A percentile compares a stretch with the other conserved stretches of the same genome.
Evolutionary conservation across 345 rosid genomes (phyloP).

Genomic region (Hirschfeldia incana): DNA sequence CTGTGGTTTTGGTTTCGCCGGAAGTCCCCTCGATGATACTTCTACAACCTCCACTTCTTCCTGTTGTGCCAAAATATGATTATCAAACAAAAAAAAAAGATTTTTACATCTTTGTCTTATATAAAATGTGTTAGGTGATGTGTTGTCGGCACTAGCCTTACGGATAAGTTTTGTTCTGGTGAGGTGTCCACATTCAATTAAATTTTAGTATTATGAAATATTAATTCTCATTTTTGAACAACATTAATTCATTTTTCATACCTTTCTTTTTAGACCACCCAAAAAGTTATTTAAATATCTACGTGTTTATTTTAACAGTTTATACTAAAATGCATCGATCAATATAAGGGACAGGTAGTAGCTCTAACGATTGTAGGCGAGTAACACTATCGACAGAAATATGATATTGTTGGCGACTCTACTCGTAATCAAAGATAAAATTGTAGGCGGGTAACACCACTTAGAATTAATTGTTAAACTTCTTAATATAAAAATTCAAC

Average conservation of each 20-base stretch:
- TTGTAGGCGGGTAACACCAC: background rate
- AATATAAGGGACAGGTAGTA: background rate
- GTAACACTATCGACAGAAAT: background rate
- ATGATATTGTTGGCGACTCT: background rate
- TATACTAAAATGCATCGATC: background rate
- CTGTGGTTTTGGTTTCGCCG: background rate
- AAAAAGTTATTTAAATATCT: background rate
- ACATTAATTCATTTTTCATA: background rate
- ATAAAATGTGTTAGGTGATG: background rate
- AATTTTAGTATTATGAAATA: background rate
- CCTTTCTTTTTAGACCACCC: background rate
- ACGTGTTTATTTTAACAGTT: background rate
- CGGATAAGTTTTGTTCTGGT: background rate
- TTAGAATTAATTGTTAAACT: background rate
- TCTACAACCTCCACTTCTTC: constrained; percentile 20
- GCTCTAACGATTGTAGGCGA: background rate
- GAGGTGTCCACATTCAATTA: constrained; percentile 2
- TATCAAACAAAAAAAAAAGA: too few relatives aligned
- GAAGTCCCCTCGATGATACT: constrained; percentile 31
- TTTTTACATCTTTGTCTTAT: background rate
- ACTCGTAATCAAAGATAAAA: background rate
- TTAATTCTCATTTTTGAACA: background rate
- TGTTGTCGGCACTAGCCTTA: constrained; percentile 12
- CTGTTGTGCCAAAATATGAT: background rate
- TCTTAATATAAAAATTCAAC: background rate